phyloP scores from a whole-genome alignment of 768 basidiomycete species.

The Kwoniella sp. region DNA sequence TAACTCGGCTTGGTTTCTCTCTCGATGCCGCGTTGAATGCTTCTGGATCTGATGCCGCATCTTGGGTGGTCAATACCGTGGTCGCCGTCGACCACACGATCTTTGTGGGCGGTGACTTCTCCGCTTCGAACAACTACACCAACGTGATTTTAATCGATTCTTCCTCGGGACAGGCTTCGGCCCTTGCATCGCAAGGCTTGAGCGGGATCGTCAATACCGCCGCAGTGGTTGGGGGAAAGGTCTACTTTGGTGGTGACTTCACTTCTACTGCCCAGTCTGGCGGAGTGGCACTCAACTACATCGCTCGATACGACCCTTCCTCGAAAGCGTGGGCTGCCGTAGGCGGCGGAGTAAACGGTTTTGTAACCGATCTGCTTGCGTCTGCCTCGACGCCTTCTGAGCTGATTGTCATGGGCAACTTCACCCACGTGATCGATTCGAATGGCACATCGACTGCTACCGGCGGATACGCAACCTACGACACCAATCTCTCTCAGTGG shows the following conservation, averaged over 20 bases:
- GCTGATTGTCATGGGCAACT: conserved; percentile 70
- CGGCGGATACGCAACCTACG: conserved; percentile 73
- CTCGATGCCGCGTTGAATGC: conserved; percentile 58
- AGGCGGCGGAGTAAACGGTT: conserved; percentile 69
- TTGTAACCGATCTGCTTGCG: conserved; percentile 59
- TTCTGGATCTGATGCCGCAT: conserved; percentile 12
- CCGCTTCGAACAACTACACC: conserved; percentile 54
- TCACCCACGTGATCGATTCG: conserved; percentile 55
- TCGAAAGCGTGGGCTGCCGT: conserved; percentile 66
- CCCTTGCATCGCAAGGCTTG: conserved; percentile 65
- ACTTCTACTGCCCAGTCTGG: conserved; percentile 57
- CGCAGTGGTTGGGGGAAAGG: conserved; percentile 53
- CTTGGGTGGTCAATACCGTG: conserved; percentile 36
- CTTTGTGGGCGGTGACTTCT: conserved; percentile 75
- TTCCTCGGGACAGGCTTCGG: conserved; percentile 54
- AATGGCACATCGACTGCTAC: conserved; percentile 49
- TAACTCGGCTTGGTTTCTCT: conserved; percentile 63
- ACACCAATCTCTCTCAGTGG: conserved; percentile 62
- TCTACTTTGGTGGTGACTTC: conserved; percentile 89
- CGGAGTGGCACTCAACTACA: conserved; percentile 57
- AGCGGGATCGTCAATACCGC: conserved; percentile 72
- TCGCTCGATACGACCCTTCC: conserved; percentile 69
- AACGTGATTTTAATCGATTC: conserved; percentile 72
- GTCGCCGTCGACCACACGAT: conserved; percentile 64
- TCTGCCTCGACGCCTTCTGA: conserved; percentile 51